Conservation (phyloP, 441 rosid genomes). For the Metrosideros polymorpha region DNA sequence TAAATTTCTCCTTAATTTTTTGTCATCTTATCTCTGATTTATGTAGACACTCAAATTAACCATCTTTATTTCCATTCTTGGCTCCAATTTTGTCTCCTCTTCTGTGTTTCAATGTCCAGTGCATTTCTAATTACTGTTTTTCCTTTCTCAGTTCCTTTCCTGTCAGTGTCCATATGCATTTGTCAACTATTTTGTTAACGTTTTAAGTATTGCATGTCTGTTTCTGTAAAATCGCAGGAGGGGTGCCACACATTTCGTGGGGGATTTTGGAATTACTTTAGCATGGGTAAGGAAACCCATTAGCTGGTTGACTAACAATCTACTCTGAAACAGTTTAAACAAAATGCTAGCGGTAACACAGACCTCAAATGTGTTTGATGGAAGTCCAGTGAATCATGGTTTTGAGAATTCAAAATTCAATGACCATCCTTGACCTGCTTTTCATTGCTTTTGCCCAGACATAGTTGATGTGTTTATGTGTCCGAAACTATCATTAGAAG, state of each 20-base stretch:
- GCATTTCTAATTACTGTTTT: not conserved
- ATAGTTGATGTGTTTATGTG: not conserved
- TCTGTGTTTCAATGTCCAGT: not conserved
- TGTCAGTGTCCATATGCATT: not conserved
- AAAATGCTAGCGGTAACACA: not conserved
- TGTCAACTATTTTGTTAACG: not conserved
- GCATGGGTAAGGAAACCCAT: conserved; percentile 34
- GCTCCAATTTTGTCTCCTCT: not conserved
- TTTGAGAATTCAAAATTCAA: not conserved
- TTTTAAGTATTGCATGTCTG: not conserved
- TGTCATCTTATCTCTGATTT: not conserved
- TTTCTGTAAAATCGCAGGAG: conserved; percentile 14
- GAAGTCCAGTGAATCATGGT: not conserved
- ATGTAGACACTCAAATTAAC: not conserved
- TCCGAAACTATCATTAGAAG: not conserved
- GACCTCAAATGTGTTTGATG: not conserved
- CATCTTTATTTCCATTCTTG: too few relatives aligned
- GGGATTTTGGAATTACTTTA: conserved; percentile 54
- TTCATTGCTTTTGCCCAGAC: not conserved
- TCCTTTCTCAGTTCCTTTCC: not conserved
- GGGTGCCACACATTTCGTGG: conserved; percentile 43
- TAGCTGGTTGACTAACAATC: not conserved
- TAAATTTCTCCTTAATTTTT: not conserved
- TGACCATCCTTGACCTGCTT: not conserved
- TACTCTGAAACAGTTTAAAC: not conserved